phyloP scores from a whole-genome alignment of 1,284 basidiomycete genomes.

The Cerrena zonata region DNA sequence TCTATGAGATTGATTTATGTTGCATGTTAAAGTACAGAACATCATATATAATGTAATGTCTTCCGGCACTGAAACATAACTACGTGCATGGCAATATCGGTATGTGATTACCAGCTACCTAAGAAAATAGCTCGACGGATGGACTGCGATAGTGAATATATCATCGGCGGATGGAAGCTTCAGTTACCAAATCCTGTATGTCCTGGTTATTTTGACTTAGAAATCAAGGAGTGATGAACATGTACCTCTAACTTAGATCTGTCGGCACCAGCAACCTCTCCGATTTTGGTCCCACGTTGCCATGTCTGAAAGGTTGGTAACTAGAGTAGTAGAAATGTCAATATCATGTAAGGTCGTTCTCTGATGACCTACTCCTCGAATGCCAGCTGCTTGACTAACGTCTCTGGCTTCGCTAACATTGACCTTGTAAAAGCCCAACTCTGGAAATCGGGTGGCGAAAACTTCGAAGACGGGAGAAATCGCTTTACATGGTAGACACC shows the following conservation, averaged over 20 bases:
- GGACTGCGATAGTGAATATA: too few relatives aligned
- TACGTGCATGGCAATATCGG: too few relatives aligned
- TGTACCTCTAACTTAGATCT: not conserved
- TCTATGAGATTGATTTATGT: too few relatives aligned
- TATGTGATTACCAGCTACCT: too few relatives aligned
- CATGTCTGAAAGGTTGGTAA: not conserved
- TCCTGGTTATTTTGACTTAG: not conserved
- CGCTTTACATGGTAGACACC: slow-evolving; percentile 72
- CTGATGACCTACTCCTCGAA: slow-evolving; percentile 68
- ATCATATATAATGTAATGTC: too few relatives aligned
- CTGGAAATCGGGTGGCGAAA: slow-evolving; percentile 43
- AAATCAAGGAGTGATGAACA: not conserved
- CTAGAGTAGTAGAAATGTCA: not conserved
- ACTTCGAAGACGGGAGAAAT: slow-evolving; percentile 79
- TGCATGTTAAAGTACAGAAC: too few relatives aligned
- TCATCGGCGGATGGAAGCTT: too few relatives aligned
- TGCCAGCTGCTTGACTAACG: slow-evolving; percentile 58
- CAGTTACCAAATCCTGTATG: too few relatives aligned
- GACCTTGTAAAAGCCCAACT: slow-evolving; percentile 77
- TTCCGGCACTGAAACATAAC: too few relatives aligned
- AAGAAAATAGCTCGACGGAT: too few relatives aligned
- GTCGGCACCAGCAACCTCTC: not conserved
- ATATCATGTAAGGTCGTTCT: too few relatives aligned
- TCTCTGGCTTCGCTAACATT: slow-evolving; percentile 62
- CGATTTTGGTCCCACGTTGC: not conserved